Percentiles rank a stretch among this genome's conserved stretches.
These are phyloP conservation scores for Boletus rubropictus DNA, from an alignment of 768 basidiomycete genomes.

Conservation along the genomic window DNA sequence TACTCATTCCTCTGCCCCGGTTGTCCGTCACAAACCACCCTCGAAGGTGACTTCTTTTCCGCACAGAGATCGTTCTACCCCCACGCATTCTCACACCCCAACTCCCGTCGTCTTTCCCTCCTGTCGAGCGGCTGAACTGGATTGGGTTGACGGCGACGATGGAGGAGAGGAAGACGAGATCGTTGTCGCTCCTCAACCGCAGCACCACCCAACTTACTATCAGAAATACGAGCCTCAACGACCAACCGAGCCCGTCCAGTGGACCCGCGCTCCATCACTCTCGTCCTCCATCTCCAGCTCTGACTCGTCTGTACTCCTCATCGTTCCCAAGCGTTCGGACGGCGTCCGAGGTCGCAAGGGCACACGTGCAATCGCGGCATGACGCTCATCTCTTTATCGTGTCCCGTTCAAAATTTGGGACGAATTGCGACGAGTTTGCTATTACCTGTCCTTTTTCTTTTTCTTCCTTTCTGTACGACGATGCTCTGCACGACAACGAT, in stretches of 20 bases:
- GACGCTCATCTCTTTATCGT: not conserved
- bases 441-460: constrained; percentile 5
- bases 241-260: constrained; percentile 6
- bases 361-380: constrained; percentile 11
- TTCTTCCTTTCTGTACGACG: constrained; percentile 6
- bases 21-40: constrained; percentile 9
- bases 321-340: constrained; percentile 22
- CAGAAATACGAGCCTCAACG: constrained; percentile 13
- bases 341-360: constrained; percentile 14
- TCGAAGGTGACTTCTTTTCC: not conserved
- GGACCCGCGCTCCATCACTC: constrained; percentile 18
- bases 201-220: constrained; percentile 10
- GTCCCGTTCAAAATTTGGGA: constrained; percentile 15
- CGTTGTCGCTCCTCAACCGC: constrained; percentile 18
- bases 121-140: constrained; percentile 26
- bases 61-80: constrained; percentile 16
- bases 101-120: constrained; percentile 31
- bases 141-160: constrained; percentile 26
- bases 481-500: constrained; percentile 22
- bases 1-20: constrained; percentile 9
- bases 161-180: constrained; percentile 21
- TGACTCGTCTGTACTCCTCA: constrained; percentile 27
- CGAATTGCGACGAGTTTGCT: constrained; percentile 13
- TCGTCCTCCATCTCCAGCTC: constrained; percentile 23
- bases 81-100: constrained; percentile 26